phyloP scores from a whole-genome alignment of 345 rosid species.

The Boechera retrofracta region DNA sequence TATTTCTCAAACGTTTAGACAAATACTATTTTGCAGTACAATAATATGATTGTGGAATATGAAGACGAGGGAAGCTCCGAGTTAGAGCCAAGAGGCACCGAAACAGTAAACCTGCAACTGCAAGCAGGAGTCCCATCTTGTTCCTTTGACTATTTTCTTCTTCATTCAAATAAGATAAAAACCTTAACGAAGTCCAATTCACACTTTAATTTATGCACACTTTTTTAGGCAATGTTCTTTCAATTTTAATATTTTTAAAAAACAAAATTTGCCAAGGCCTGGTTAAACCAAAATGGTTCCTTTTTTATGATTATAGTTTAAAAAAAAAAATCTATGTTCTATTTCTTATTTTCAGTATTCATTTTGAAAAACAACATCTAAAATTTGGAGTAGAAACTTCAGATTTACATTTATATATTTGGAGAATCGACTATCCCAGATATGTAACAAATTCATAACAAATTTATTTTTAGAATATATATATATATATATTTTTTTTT shows the following conservation, averaged over 20 bases:
- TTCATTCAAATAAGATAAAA: conserved; percentile 9
- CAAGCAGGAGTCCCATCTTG: conserved; percentile 48
- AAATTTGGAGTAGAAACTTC: background rate
- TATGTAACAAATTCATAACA: background rate
- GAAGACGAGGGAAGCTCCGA: conserved; percentile 32
- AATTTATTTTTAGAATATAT: background rate
- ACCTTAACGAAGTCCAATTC: conserved; percentile 23
- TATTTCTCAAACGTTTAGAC: background rate
- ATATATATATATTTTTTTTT: background rate
- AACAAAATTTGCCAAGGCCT: no score
- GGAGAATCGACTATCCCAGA: background rate
- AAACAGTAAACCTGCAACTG: conserved; percentile 40
- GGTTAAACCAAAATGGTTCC: no score
- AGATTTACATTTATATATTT: background rate
- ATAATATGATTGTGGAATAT: conserved; percentile 29
- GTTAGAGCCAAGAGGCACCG: conserved; percentile 45
- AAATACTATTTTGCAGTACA: conserved; percentile 6
- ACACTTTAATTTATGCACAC: conserved; percentile 13
- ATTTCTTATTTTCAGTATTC: background rate
- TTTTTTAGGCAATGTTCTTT: conserved; percentile 17
- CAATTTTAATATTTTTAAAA: background rate
- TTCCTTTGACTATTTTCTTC: conserved; percentile 44
- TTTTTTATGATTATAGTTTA: no score
- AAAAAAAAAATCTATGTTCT: no score
- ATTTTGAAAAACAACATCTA: no score